Conservation (phyloP, 768 basidiomycete species). For the Dendrothele bispora region DNA sequence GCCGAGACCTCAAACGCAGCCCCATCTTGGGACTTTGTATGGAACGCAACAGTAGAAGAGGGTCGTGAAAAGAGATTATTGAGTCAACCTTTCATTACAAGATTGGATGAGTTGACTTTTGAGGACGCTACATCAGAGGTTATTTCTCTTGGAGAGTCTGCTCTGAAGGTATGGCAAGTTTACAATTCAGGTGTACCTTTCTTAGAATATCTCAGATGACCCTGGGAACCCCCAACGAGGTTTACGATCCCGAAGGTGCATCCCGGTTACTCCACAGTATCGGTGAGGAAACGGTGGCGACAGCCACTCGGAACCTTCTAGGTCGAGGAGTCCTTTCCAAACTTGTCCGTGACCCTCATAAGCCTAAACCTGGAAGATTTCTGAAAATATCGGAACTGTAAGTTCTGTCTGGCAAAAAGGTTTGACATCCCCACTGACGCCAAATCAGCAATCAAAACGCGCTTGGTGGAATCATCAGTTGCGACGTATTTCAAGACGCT, state of each 20-base stretch:
- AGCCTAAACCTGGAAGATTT: conserved; percentile 68
- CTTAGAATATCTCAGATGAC: conserved; percentile 59
- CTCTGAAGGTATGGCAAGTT: conserved; percentile 56
- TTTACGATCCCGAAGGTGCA: conserved; percentile 62
- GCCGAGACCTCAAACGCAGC: conserved; percentile 38
- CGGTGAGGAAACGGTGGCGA: conserved; percentile 54
- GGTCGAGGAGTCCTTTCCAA: conserved; percentile 67
- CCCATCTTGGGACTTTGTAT: conserved; percentile 73
- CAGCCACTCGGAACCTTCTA: conserved; percentile 61
- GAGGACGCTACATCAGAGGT: conserved; percentile 34
- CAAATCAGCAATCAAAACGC: conserved; percentile 61
- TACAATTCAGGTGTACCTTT: background rate
- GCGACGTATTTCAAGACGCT: conserved; percentile 74
- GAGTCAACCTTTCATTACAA: conserved; percentile 52
- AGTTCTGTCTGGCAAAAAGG: conserved; percentile 8
- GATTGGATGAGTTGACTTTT: conserved; percentile 32
- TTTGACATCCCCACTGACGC: background rate
- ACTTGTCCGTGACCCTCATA: conserved; percentile 59
- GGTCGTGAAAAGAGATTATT: conserved; percentile 69
- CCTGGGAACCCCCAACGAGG: conserved; percentile 69
- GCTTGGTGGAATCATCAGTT: conserved; percentile 60
- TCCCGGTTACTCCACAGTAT: conserved; percentile 54
- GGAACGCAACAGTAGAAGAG: conserved; percentile 71
- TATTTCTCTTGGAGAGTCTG: conserved; percentile 61
- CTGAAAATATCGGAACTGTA: conserved; percentile 77